Evolutionary conservation across 2,329 filamentous ascomycete species (phyloP).

Genomic region (Sclerotinia subarctica): DNA sequence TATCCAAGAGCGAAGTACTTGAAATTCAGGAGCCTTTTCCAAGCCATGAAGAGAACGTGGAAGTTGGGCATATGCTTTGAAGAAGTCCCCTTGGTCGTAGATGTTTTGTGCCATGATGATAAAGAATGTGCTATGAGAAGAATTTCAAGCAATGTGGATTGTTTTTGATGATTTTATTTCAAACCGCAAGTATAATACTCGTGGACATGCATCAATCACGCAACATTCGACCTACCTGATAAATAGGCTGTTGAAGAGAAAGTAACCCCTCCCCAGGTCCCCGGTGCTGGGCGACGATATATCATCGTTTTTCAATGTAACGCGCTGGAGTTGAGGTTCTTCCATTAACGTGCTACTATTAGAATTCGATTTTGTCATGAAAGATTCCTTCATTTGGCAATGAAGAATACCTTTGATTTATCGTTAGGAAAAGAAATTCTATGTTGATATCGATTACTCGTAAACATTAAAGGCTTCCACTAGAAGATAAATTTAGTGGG

Average conservation of each 20-base stretch:
- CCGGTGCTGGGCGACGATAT: not conserved
- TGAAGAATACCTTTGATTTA: not conserved
- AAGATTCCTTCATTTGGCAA: not conserved
- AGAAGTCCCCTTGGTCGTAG: not conserved
- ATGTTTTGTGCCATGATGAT: constrained; percentile 1
- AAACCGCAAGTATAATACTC: not conserved
- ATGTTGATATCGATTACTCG: not conserved
- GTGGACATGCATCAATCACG: not conserved
- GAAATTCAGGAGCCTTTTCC: not conserved
- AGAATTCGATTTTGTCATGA: not conserved
- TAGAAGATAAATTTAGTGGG: not conserved
- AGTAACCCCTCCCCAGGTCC: too few relatives aligned
- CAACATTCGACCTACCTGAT: not conserved
- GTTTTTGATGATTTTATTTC: too few relatives aligned
- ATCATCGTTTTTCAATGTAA: not conserved
- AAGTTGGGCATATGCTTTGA: not conserved
- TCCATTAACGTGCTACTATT: not conserved
- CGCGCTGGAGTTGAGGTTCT: too few relatives aligned
- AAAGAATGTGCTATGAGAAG: not conserved
- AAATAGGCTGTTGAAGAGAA: not conserved
- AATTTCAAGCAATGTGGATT: not conserved
- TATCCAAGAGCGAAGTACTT: not conserved
- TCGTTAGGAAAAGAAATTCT: not conserved
- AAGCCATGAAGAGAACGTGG: constrained; percentile 1
- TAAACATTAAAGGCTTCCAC: not conserved